These are phyloP conservation scores for Neophaeococcomyces mojaviensis DNA, from an alignment of 2,329 filamentous ascomycete species.

Conservation along the genomic window DNA sequence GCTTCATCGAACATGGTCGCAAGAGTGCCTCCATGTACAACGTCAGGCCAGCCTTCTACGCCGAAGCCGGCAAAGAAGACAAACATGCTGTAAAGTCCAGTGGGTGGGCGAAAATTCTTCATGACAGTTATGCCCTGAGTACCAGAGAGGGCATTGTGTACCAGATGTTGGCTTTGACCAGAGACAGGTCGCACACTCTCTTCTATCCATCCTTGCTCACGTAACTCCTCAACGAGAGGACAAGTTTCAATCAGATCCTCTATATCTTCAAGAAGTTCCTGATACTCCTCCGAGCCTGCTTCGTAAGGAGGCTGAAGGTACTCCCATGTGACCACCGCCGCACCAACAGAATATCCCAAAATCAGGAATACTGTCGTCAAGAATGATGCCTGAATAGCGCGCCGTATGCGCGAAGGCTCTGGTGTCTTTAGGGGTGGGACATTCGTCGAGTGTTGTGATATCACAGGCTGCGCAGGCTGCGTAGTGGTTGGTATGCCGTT, in stretches of 20 bases:
- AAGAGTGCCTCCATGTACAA: conserved; percentile 64
- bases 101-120: conserved; percentile 56
- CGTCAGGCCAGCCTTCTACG: conserved; percentile 61
- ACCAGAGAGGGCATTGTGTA: conserved; percentile 34
- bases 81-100: conserved; percentile 54
- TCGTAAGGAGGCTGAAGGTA: conserved; percentile 22
- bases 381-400: conserved; percentile 13
- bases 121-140: conserved; percentile 31
- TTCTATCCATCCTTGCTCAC: conserved; percentile 30
- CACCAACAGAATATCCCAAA: conserved; percentile 16
- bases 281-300: conserved; percentile 31
- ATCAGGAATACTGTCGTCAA: conserved; percentile 15
- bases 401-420: conserved; percentile 5
- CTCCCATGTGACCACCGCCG: conserved; percentile 22
- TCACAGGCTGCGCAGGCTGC: background rate
- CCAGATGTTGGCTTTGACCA: conserved; percentile 24
- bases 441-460: background rate
- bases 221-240: conserved; percentile 32
- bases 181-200: conserved; percentile 21
- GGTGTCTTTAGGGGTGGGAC: background rate
- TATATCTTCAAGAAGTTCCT: conserved; percentile 25
- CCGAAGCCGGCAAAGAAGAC: conserved; percentile 57
- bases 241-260: conserved; percentile 28
- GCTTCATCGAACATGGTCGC: conserved; percentile 64
- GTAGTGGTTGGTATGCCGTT: conserved; percentile 8